These are phyloP conservation scores for Leccinum ambiguum DNA, from an alignment of 1,284 basidiomycete species.

Conservation along the genomic window DNA sequence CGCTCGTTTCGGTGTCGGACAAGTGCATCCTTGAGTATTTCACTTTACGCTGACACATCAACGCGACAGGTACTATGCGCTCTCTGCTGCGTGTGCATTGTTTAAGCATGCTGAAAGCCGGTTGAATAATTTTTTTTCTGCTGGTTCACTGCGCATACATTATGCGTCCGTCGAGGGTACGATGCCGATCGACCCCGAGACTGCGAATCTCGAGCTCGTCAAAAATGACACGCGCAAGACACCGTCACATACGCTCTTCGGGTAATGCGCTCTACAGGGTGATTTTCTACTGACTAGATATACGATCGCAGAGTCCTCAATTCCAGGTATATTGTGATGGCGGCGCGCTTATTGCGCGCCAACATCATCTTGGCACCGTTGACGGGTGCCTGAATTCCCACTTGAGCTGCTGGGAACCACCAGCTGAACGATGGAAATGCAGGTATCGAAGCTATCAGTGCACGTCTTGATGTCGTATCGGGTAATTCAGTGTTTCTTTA, in stretches of 20 bases:
- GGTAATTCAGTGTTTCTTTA: slow-evolving; percentile 41
- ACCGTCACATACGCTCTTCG: slow-evolving; percentile 67
- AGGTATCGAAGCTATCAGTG: slow-evolving; percentile 59
- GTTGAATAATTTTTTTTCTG: slow-evolving; percentile 68
- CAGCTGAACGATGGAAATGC: neutral
- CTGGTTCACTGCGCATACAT: slow-evolving; percentile 71
- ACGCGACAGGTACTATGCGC: slow-evolving; percentile 73
- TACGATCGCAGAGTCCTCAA: slow-evolving; percentile 57
- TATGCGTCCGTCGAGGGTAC: slow-evolving; percentile 84
- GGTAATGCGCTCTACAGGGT: slow-evolving; percentile 47
- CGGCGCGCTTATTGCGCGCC: slow-evolving; percentile 70
- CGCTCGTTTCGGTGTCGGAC: slow-evolving; percentile 69
- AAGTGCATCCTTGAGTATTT: slow-evolving; percentile 61
- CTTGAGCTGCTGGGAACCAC: neutral
- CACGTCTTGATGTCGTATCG: slow-evolving; percentile 82
- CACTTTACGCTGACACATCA: slow-evolving; percentile 13
- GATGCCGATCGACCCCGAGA: slow-evolving; percentile 91
- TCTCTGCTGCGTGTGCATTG: slow-evolving; percentile 81
- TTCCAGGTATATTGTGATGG: slow-evolving; percentile 88
- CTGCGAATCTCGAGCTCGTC: slow-evolving; percentile 87
- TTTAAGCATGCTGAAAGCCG: slow-evolving; percentile 78
- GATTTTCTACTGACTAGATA: neutral
- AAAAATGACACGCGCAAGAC: slow-evolving; percentile 68
- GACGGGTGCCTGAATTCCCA: slow-evolving; percentile 47
- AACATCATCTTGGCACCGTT: slow-evolving; percentile 86